Evolutionary conservation across 129 eudicot species (phyloP), one percentile per base, ranked within the genome.

Genomic region (Flaveria trinervia): DNA sequence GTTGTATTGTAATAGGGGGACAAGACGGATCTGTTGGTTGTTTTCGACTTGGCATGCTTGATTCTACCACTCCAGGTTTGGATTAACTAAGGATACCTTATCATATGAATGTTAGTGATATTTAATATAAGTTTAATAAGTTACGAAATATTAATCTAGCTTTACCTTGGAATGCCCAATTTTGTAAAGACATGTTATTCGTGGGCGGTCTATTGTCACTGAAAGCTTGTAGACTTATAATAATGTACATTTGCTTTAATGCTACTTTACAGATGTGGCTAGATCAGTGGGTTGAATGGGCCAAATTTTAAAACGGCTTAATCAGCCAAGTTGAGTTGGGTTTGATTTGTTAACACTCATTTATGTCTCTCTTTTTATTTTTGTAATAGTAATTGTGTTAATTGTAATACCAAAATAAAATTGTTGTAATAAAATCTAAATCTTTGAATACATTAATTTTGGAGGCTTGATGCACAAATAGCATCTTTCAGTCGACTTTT

Each of bases 1-100:
- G 96, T 67, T 87, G 84, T 81, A 82, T 93, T 73, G 74, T 88
- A 20, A 76, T 90, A 80, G 98, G 98, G 72, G 92, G 94, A 79
- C 80, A 76, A 68, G 92, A 89, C 77, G 98, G 98, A 78, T 88
- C 92, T 1, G 86, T 88, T 75, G 73, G 81, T 77, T 88, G 88
- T 77, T 86, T 93, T 45, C 88, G 83, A 74, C 88, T 93, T 73
- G 98, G 96, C 52, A 44, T 68, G 56, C 87, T 88, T 87, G 96
- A 93, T 70, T 80, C 78, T 68, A 76, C 81, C 66, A 75, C 85
- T 80, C 90, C 97, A 84, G 97, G 98, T 90, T 55, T 68, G 77
- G 36, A 33, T 69, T 51, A 54, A 18, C 51, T 18, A 33, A 7
- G 8, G 43, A 70, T 30, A 54, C 73, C 23, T 66, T 65, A 45